A percentile compares a stretch with the other conserved stretches of the same genome.
Conservation (phyloP, 805 yeast species). For the Candida tallmaniae region DNA sequence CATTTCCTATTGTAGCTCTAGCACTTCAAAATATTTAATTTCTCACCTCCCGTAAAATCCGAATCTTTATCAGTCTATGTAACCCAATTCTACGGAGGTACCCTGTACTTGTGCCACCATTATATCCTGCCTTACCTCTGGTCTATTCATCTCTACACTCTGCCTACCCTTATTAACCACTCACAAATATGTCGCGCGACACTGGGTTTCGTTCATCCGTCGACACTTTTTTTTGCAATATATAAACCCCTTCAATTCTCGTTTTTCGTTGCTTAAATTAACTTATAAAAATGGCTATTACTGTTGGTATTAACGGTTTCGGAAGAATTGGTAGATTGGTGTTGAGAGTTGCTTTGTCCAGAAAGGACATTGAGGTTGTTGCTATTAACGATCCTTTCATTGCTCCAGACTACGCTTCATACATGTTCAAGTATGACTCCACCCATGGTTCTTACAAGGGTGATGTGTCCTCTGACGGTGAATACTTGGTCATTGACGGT, state of each 20-base stretch:
- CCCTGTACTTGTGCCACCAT: neutral
- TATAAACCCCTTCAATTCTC: constrained; percentile 8
- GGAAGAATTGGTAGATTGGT: constrained; percentile 35
- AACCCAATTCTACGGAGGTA: neutral
- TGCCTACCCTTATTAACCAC: too few species aligned
- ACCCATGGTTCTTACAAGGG: constrained; percentile 31
- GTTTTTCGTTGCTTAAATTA: neutral
- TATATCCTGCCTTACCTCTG: too few species aligned
- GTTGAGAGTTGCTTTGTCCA: constrained; percentile 27
- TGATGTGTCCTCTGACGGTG: constrained; percentile 22
- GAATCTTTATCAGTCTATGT: too few species aligned
- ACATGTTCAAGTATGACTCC: constrained; percentile 35
- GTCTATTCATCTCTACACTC: too few species aligned
- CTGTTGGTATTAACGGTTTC: constrained; percentile 33
- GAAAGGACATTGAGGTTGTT: constrained; percentile 29
- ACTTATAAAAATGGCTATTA: constrained; percentile 16
- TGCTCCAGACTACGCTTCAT: constrained; percentile 32
- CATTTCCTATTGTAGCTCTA: too few species aligned
- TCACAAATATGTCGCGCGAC: neutral
- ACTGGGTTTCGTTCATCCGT: neutral
- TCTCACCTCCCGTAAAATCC: too few species aligned
- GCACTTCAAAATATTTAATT: too few species aligned
- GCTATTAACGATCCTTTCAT: constrained; percentile 33
- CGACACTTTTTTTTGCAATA: neutral
- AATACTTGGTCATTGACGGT: constrained; percentile 24